Base-by-base conservation (phyloP, 495 filamentous ascomycete species). In the Penicillium arizonense region DNA sequence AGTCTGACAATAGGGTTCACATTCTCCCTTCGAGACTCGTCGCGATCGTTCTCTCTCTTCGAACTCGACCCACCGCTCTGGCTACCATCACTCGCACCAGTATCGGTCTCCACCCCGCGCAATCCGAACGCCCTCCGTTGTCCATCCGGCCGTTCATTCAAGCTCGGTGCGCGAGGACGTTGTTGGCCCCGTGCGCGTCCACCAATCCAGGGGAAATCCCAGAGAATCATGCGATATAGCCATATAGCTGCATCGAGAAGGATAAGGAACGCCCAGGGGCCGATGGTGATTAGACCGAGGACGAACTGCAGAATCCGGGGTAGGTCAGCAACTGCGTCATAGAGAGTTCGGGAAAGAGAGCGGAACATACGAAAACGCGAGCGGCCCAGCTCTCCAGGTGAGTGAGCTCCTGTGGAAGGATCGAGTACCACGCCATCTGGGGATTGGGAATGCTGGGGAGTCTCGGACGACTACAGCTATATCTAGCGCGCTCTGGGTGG, bases 171-270 rank as follows among this genome's bases (percentile, higher is more conserved):
- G 32, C 83, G 75, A 5, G 87, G 87, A 49, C 81, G 76, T 40
- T 78, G 75, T 38, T 73, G 74, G 4, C 85, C 87, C 12, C 80
- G 73, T 24, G 86, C 85, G 49, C 87, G 71, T 5, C 86, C 86
- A 1, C 87, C 87, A 24, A 87, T 53, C 37, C 75, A 64, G 1
- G 87, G 87, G 1, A 87, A 60, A 47, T 87, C 78, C 65, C 84
- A 84, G 28, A 73, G 68, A 6, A 78, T 55, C 23, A 80, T 72
- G 28, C 86, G 83, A 61, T 78, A 82, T 26, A 86, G 45, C 59
- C 88, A 91, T 14, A 90, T 74, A 23, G 80, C 56, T 18, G 86
- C 64, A 58, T 91, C 88, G 68, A 89, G 88, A 47, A 87, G 42
- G 45, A 91, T 63, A 30, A 90, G 65, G 1, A 82, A 62, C 1